Conservation (phyloP, 805 yeast genomes). For the Metschnikowia lochheadii region DNA sequence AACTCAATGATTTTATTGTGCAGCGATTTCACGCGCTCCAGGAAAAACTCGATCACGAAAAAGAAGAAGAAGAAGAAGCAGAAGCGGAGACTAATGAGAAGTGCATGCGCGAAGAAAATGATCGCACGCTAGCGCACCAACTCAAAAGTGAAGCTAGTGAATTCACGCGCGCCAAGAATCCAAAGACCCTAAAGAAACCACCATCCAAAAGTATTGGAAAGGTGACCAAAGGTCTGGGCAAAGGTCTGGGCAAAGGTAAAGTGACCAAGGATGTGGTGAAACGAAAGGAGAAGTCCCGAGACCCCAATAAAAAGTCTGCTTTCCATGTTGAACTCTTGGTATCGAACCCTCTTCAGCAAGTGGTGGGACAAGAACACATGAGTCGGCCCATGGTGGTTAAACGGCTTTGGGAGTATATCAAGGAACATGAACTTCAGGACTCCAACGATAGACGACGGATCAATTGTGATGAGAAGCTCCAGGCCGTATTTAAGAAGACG, state of each 20-base stretch:
- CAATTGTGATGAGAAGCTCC: constrained; percentile 55
- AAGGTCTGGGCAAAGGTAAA: too few relatives aligned
- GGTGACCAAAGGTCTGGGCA: too few relatives aligned
- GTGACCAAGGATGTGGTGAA: neutral
- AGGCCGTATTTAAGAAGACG: constrained; percentile 55
- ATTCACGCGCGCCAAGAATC: too few relatives aligned
- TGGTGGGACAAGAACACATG: constrained; percentile 41
- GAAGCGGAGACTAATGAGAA: neutral
- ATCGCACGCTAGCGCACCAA: constrained; percentile 49
- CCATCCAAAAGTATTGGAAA: neutral
- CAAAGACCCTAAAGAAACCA: neutral
- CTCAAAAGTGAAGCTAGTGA: constrained; percentile 30
- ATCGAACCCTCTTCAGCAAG: constrained; percentile 46
- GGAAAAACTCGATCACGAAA: constrained; percentile 27
- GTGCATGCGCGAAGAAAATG: constrained; percentile 32
- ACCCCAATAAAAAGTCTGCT: constrained; percentile 24
- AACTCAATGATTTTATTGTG: constrained; percentile 56
- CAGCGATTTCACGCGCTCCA: constrained; percentile 49
- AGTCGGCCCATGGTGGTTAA: constrained; percentile 73
- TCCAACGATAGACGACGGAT: constrained; percentile 64
- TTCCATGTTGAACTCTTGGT: constrained; percentile 44
- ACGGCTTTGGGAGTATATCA: constrained; percentile 66
- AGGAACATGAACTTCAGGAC: constrained; percentile 57
- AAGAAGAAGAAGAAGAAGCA: constrained; percentile 7
- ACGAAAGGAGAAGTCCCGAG: neutral